These are phyloP conservation scores for Durotheca rogersii DNA, from an alignment of 495 filamentous ascomycete genomes.

Conservation along the genomic window DNA sequence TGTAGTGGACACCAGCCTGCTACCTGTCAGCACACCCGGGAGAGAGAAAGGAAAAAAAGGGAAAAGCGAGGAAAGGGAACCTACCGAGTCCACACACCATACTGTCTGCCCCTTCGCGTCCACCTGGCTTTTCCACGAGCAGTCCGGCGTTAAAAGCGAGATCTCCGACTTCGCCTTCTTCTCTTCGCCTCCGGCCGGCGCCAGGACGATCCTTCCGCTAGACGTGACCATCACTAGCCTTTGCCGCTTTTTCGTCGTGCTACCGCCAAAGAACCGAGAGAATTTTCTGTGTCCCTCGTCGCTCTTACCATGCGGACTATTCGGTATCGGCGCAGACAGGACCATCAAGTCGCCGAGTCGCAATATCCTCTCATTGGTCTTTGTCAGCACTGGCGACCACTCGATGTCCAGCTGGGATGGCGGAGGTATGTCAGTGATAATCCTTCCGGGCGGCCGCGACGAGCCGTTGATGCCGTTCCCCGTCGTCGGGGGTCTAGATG, in stretches of 20 bases:
- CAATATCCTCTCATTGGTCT: conserved; percentile 87
- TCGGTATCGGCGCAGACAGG: conserved; percentile 71
- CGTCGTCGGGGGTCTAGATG: conserved; percentile 40
- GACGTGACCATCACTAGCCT: conserved; percentile 95
- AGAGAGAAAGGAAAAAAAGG: no score
- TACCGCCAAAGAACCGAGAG: conserved; percentile 86
- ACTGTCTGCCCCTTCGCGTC: conserved; percentile 81
- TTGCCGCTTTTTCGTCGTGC: conserved; percentile 87
- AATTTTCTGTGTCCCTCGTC: conserved; percentile 75
- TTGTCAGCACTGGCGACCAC: conserved; percentile 95
- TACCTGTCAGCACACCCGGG: conserved; percentile 21
- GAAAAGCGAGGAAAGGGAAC: conserved; percentile 33
- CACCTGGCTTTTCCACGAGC: conserved; percentile 71
- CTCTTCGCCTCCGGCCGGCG: conserved; percentile 90
- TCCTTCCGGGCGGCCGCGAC: conserved; percentile 61
- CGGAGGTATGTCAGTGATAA: conserved; percentile 93
- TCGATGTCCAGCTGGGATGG: conserved; percentile 97
- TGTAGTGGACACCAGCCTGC: conserved; percentile 85
- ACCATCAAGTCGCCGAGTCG: conserved; percentile 91
- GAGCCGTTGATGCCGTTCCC: conserved; percentile 34
- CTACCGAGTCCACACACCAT: conserved; percentile 94
- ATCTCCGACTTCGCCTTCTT: conserved; percentile 94
- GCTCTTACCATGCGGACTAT: conserved; percentile 60
- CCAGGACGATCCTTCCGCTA: conserved; percentile 81
- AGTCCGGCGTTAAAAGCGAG: conserved; percentile 70